A percentile compares a stretch with the other conserved stretches of the same genome.
phyloP scores from a whole-genome alignment of 2,329 filamentous ascomycete genomes.

The Raffaelea ambrosiae region DNA sequence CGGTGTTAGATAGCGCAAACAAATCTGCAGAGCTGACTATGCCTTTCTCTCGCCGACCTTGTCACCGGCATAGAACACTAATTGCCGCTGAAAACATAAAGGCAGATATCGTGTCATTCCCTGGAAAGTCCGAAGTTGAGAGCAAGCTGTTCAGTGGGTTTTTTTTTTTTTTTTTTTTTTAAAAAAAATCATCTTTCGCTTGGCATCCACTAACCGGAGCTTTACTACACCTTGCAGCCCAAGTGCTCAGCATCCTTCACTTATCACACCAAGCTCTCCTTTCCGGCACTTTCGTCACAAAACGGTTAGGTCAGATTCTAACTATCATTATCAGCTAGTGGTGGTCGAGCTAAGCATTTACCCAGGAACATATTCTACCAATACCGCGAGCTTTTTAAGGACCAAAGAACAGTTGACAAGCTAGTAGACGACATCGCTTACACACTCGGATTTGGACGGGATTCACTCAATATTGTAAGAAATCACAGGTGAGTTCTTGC shows the following conservation, averaged over 20 bases:
- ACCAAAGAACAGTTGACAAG: constrained; percentile 59
- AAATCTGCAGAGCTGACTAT: constrained; percentile 35
- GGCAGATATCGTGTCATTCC: constrained; percentile 37
- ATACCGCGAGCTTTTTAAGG: constrained; percentile 61
- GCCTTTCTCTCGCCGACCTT: constrained; percentile 28
- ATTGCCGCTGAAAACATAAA: no score
- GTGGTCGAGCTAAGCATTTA: background rate
- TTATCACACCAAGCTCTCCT: constrained; percentile 50
- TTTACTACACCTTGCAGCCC: constrained; percentile 12
- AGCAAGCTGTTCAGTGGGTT: constrained; percentile 42
- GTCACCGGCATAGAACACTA: no score
- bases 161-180: background rate
- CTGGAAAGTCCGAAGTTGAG: constrained; percentile 37
- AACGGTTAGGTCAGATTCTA: constrained; percentile 42
- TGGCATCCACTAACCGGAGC: background rate
- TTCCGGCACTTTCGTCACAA: constrained; percentile 47
- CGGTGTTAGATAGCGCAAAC: constrained; percentile 37
- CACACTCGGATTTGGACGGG: constrained; percentile 56
- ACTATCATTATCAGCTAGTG: no score
- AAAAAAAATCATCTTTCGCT: background rate
- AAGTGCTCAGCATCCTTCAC: constrained; percentile 49
- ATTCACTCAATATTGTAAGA: constrained; percentile 61
- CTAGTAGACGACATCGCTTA: constrained; percentile 68
- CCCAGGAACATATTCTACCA: constrained; percentile 75
- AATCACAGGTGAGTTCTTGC: background rate